phyloP scores from a whole-genome alignment of 106 monocot genomes.

The Cymbidium sinense region DNA sequence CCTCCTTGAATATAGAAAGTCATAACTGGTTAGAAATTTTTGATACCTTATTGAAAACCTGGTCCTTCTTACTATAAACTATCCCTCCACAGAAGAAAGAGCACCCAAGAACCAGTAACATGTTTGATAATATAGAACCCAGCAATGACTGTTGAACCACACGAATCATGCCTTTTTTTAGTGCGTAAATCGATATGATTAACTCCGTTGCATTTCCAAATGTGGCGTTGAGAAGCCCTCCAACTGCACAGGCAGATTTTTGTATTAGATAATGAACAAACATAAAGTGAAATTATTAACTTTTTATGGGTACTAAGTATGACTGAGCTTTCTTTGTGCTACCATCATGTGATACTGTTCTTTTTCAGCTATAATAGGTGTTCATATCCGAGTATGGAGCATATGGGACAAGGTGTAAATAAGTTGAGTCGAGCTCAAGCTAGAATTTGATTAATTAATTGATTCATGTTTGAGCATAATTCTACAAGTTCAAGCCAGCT shows the following conservation, averaged over 20 bases:
- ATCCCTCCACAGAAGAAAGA: constrained; percentile 74
- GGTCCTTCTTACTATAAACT: constrained; percentile 35
- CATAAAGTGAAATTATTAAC: too few species aligned
- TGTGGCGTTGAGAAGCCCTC: constrained; percentile 69
- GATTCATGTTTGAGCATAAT: too few species aligned
- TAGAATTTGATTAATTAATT: too few species aligned
- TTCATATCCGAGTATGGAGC: too few species aligned
- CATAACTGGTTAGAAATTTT: background rate
- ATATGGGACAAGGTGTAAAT: too few species aligned
- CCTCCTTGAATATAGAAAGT: background rate
- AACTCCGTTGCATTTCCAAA: constrained; percentile 86
- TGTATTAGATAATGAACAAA: too few species aligned
- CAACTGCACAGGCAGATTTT: constrained; percentile 34
- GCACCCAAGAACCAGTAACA: constrained; percentile 77
- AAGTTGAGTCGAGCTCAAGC: too few species aligned
- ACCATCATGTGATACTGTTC: too few species aligned
- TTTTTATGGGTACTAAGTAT: too few species aligned
- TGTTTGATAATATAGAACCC: constrained; percentile 82
- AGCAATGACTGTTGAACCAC: constrained; percentile 77
- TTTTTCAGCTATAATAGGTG: too few species aligned
- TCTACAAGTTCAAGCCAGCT: background rate
- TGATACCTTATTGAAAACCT: constrained; percentile 64
- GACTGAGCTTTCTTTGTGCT: too few species aligned
- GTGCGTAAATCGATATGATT: constrained; percentile 72
- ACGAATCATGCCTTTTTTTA: constrained; percentile 55